phyloP scores from a whole-genome alignment of 495 filamentous ascomycete genomes.

The Chaetomidium leptoderma region DNA sequence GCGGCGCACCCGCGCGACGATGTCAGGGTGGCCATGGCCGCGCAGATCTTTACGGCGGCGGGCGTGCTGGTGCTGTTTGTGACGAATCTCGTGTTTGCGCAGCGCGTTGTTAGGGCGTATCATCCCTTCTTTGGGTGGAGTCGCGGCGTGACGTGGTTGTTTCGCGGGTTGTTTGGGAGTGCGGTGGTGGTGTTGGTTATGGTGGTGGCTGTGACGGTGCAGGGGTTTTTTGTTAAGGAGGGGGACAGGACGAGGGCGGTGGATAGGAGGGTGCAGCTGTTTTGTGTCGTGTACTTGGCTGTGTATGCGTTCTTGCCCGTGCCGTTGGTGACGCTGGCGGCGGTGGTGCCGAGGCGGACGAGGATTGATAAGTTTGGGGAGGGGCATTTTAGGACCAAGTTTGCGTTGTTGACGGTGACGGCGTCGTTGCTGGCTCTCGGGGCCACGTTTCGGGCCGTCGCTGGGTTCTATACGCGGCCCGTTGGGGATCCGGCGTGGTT shows the following conservation, averaged over 20 bases:
- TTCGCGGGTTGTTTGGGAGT: conserved; percentile 57
- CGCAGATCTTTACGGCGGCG: conserved; percentile 68
- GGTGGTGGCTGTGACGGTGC: conserved; percentile 62
- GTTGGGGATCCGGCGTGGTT: conserved; percentile 60
- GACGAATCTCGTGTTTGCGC: conserved; percentile 72
- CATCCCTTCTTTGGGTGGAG: conserved; percentile 71
- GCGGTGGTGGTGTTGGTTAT: conserved; percentile 60
- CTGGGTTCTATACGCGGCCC: conserved; percentile 52
- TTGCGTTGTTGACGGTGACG: conserved; percentile 53
- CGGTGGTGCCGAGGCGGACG: conserved; percentile 47
- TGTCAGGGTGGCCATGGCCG: conserved; percentile 61
- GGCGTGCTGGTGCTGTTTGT: conserved; percentile 78
- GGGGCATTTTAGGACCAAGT: conserved; percentile 61
- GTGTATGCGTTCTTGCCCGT: conserved; percentile 72
- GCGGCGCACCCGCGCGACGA: conserved; percentile 39
- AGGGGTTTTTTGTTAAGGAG: conserved; percentile 63
- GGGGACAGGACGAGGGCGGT: conserved; percentile 37
- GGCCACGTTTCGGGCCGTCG: conserved; percentile 62
- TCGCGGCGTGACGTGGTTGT: conserved; percentile 41
- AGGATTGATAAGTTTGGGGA: conserved; percentile 65
- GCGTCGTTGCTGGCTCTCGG: conserved; percentile 59
- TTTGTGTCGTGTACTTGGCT: conserved; percentile 63
- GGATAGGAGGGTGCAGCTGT: conserved; percentile 61
- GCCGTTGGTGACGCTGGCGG: conserved; percentile 48
- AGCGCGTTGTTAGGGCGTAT: conserved; percentile 68